Percentiles rank a stretch among this genome's conserved stretches.
Evolutionary conservation across 768 basidiomycete genomes (phyloP).

Genomic region (Leccinum longicurvipes): DNA sequence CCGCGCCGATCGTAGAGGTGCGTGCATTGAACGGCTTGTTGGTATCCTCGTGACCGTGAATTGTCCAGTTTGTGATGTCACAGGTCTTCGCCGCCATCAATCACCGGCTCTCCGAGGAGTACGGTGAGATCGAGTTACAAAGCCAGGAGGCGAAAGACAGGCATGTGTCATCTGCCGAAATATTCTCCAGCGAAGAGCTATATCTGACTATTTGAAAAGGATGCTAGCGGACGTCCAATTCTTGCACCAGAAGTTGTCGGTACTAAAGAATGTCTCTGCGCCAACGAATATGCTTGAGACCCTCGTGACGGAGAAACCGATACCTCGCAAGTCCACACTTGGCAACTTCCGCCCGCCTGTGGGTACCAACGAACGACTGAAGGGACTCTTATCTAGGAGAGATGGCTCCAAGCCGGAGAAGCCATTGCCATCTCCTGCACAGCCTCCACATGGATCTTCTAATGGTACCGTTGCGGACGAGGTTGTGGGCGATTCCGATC

Average conservation of each 20-base stretch:
- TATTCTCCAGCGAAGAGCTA: conserved; percentile 4
- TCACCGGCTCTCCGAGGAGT: conserved; percentile 85
- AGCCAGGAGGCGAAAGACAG: conserved; percentile 82
- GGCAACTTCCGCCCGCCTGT: conserved; percentile 21
- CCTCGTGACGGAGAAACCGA: conserved; percentile 77
- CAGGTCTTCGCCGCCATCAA: conserved; percentile 95
- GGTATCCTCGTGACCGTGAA: conserved; percentile 9
- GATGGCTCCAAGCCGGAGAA: conserved; percentile 28
- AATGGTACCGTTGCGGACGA: conserved; percentile 14
- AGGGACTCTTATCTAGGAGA: conserved; percentile 34
- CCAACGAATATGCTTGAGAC: conserved; percentile 81
- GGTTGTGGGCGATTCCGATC: conserved; percentile 13
- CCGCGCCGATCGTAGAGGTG: conserved; percentile 79
- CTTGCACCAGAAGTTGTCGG: conserved; percentile 71
- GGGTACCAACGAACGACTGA: conserved; percentile 37
- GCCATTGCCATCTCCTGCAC: conserved; percentile 26
- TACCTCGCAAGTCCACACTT: conserved; percentile 38
- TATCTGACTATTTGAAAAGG: conserved; percentile 40
- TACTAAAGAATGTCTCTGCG: conserved; percentile 67
- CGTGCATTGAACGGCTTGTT: conserved; percentile 11
- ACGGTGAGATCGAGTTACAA: conserved; percentile 75
- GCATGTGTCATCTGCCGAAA: conserved; percentile 36
- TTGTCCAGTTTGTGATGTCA: conserved; percentile 79
- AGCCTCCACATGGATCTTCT: conserved; percentile 15
- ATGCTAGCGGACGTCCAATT: conserved; percentile 77